These are phyloP conservation scores for Zanthoxylum bungeanum DNA, from an alignment of 345 rosid genomes.

Conservation along the genomic window DNA sequence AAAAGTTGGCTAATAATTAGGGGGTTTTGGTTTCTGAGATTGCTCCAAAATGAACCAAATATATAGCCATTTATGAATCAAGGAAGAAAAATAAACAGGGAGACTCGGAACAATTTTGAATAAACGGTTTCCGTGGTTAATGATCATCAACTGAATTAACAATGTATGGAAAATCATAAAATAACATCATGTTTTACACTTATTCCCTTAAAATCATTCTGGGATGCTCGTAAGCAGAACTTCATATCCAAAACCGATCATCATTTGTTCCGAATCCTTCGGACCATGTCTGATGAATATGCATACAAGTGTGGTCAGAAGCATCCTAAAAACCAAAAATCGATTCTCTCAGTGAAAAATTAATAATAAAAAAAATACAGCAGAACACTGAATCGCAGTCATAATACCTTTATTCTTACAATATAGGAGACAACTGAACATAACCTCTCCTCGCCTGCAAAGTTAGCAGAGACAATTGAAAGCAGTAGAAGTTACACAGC, in stretches of 20 bases:
- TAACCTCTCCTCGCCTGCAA: constrained; percentile 55
- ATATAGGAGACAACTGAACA: constrained; percentile 56
- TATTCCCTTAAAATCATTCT: neutral
- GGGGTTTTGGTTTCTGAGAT: neutral
- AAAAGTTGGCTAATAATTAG: neutral
- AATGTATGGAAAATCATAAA: neutral
- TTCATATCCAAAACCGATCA: constrained; percentile 40
- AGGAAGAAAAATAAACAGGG: neutral
- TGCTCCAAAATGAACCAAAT: neutral
- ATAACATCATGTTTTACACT: neutral
- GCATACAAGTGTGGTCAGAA: constrained; percentile 39
- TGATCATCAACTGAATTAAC: neutral
- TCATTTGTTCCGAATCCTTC: constrained; percentile 45
- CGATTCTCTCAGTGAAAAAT: neutral
- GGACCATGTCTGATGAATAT: constrained; percentile 71
- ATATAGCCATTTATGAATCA: neutral
- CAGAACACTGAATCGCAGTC: neutral
- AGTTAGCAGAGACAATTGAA: neutral
- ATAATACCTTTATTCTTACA: constrained; percentile 50
- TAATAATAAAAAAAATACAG: neutral
- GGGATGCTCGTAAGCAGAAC: constrained; percentile 21
- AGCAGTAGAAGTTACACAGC: neutral
- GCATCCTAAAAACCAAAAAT: constrained; percentile 31
- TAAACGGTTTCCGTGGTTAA: too few relatives aligned
- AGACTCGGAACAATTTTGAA: too few relatives aligned